Conservation (phyloP, 1,284 basidiomycete species). For the Apiotrichum gamsii region DNA sequence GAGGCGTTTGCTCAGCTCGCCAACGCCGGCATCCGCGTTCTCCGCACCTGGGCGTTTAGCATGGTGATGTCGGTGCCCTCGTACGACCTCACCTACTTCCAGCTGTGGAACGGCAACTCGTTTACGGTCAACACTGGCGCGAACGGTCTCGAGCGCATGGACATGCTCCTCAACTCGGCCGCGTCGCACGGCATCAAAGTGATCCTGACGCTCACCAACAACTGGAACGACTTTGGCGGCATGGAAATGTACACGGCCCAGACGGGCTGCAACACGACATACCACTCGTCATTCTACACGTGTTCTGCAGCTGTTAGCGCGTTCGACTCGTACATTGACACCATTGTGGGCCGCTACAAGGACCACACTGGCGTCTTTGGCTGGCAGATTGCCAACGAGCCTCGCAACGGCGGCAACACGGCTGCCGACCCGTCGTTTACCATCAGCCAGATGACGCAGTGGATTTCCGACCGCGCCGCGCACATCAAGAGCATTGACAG, state of each 20-base stretch:
- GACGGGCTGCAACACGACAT: constrained; percentile 7
- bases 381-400: constrained; percentile 63
- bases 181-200: neutral
- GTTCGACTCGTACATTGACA: constrained; percentile 57
- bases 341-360: constrained; percentile 55
- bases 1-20: neutral
- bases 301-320: constrained; percentile 51
- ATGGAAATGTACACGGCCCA: constrained; percentile 1
- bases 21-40: neutral
- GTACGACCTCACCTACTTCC: neutral
- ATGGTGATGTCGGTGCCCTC: neutral
- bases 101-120: neutral
- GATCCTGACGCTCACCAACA: neutral
- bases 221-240: constrained; percentile 1
- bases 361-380: constrained; percentile 53
- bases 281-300: constrained; percentile 58
- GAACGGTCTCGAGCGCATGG: neutral
- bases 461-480: constrained; percentile 52
- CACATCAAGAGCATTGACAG: constrained; percentile 54
- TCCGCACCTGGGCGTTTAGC: neutral
- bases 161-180: neutral
- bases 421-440: constrained; percentile 49
- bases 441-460: constrained; percentile 50
- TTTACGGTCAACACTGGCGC: neutral
- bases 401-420: constrained; percentile 51